These are phyloP conservation scores for Proliferodiscus dingleyae DNA, from an alignment of 2,329 filamentous ascomycete genomes.

Conservation along the genomic window DNA sequence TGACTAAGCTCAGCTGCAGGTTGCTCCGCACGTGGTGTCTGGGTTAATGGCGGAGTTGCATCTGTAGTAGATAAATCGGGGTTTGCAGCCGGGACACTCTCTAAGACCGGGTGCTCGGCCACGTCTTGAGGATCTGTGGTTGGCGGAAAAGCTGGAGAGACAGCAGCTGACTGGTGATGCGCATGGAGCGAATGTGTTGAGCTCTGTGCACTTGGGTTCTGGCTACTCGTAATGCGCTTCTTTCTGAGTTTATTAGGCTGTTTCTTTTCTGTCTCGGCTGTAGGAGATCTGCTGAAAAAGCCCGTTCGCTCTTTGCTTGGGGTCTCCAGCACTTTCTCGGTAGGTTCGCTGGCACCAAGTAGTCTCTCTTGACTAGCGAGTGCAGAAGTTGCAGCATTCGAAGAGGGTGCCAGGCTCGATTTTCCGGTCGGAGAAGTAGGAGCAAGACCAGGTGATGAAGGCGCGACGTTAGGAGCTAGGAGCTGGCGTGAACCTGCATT, in stretches of 20 bases:
- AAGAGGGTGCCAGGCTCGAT: constrained; percentile 22
- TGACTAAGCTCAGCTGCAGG: constrained; percentile 11
- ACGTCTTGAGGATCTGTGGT: constrained; percentile 29
- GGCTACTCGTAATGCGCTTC: constrained; percentile 61
- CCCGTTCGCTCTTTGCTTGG: constrained; percentile 62
- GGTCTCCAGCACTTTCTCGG: constrained; percentile 15
- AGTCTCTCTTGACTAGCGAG: constrained; percentile 47
- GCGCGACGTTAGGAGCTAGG: too few relatives aligned
- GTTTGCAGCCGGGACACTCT: constrained; percentile 23
- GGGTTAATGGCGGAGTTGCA: constrained; percentile 21
- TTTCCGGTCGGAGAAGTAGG: constrained; percentile 15
- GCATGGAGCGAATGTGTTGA: constrained; percentile 71
- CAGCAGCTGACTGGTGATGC: constrained; percentile 20
- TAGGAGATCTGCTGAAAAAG: constrained; percentile 67
- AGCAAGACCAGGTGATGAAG: constrained; percentile 21
- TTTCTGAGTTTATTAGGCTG: constrained; percentile 79
- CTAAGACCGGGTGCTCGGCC: constrained; percentile 24
- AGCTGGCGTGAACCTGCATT: constrained; percentile 31
- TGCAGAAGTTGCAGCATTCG: constrained; percentile 20
- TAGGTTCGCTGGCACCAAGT: constrained; percentile 30
- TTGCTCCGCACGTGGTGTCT: constrained; percentile 24
- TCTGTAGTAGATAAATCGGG: constrained; percentile 17
- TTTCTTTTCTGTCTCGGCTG: constrained; percentile 57
- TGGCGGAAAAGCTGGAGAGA: constrained; percentile 29
- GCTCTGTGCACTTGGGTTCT: constrained; percentile 85